Evolutionary conservation across 208 protist species (phyloP), one percentile per base, ranked within the genome.

Genomic region (Leishmania arabica): DNA sequence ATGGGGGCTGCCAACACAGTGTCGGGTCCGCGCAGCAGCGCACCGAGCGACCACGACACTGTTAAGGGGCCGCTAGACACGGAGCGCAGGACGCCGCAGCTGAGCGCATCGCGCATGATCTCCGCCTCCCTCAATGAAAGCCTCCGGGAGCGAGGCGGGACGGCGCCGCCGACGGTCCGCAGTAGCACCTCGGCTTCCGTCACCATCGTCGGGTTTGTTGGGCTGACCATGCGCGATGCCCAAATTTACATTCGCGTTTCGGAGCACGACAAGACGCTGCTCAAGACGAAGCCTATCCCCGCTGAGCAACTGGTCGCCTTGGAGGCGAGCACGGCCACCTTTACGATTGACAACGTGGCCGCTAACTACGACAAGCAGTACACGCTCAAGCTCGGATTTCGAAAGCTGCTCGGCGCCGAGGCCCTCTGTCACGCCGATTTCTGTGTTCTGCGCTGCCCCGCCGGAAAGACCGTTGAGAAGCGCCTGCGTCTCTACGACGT

Each of bases 371-470:
- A 88, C 11, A 68, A 58, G 37, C 77, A 86, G 71, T 81, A 92
- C 42, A 92, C 90, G 17, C 72, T 97, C 31, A 95, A 95, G 78
- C 77, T 97, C 9, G 84, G 85, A 65, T 66, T 80, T 54, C 70
- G 68, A 21, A 83, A 82, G 45, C 51, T 92, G 3, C 58, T 89
- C 51, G 45, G 74, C 62, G 78, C 83, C 2, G 83, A 68, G 17
- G 65, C 81, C 49, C 54, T 97, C 11, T 95, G 88, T 81, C 87
- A 87, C 78, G 88, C 87, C n/a, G 91, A 94, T 72, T 95, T 97
- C 79, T 88, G 82, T 79, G 42, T 97, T 60, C 45, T 83, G 1
- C 80, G 84, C 34, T 93, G 90, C 74, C 78, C 80, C 13, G 65
- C 71, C 1, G 84, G 84, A 47, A 62, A 62, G n/a, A 88, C 75